Evolutionary conservation across 352 stramenopile genomes (phyloP), one percentile per base, ranked within the genome.

Genomic region (Phytophthora pisi): DNA sequence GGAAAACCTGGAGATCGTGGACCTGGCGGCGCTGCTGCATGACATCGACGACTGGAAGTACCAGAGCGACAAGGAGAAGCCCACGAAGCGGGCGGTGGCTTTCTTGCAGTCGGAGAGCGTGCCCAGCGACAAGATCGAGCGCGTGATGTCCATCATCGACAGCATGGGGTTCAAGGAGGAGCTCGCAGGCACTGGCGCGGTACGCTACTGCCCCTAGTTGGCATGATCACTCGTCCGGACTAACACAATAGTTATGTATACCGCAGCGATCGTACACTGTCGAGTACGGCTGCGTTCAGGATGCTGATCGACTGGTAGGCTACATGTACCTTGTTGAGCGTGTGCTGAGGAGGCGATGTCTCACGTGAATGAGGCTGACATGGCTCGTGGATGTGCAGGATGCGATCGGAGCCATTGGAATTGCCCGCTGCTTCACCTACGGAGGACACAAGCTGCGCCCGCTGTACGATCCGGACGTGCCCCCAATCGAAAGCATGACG

Each of bases 1-100:
- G 2, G 85, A 88, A 1, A 80, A 68, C 9, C 61, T 93, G 23
- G 84, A 93, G 70, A 84, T 92, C 60, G 89, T 97, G 13, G 88
- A 96, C 54, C 57, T 97, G 15, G 84, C 84, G 2, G 89, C 91
- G 34, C 72, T 97, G 54, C 71, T 97, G 42, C 91, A 97, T 66
- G 91, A 97, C 64, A 93, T 97, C 56, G 87, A 97, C 61, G 91
- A 97, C 75, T 95, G 87, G 84, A 97, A 97, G 71, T 95, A 95
- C 66, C 77, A 92, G 69, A 77, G 55, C 4, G 75, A 81, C 20
- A 57, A 62, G 30, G 76, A 82, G 18, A 76, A 74, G 10, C 65
- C 71, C 36, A 91, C 72, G 20, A 90, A 90, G 68, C 84, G 83
- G 10, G 84, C 84, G 24, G 67, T 82, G 52, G 60, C 64, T 16